Percentiles rank a stretch among this genome's conserved stretches.
phyloP scores from a whole-genome alignment of 2,329 filamentous ascomycete species.

The Pseudocercospora fuligena region DNA sequence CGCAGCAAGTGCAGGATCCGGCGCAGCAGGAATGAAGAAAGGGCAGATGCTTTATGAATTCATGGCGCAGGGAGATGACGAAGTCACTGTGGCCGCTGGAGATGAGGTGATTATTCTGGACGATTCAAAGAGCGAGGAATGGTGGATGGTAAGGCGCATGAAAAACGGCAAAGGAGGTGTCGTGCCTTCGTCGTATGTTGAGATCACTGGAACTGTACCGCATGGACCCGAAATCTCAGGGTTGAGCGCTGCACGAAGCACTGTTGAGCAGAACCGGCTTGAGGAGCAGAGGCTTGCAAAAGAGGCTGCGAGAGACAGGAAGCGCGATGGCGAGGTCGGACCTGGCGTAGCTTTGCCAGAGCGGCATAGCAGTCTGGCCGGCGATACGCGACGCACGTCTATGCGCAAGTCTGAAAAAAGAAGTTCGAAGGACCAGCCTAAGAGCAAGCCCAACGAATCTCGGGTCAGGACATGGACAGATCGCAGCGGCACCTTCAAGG shows the following conservation, averaged over 20 bases:
- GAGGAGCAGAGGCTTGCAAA: conserved; percentile 86
- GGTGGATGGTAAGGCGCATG: conserved; percentile 92
- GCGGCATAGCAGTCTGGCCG: conserved; percentile 77
- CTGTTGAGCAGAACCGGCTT: conserved; percentile 74
- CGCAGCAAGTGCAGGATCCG: conserved; percentile 72
- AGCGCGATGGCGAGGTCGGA: conserved; percentile 65
- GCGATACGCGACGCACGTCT: conserved; percentile 30
- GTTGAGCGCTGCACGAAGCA: conserved; percentile 65
- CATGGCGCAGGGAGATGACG: conserved; percentile 93
- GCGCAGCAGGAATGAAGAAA: conserved; percentile 68
- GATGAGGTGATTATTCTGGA: conserved; percentile 92
- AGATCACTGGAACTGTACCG: conserved; percentile 73
- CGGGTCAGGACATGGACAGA: conserved; percentile 95
- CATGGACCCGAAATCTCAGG: conserved; percentile 57
- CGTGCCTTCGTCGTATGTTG: conserved; percentile 94
- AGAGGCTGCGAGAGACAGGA: conserved; percentile 71
- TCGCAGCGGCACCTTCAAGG: conserved; percentile 91
- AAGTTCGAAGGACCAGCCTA: conserved; percentile 49
- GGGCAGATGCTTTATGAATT: conserved; percentile 93
- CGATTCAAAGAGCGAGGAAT: conserved; percentile 91
- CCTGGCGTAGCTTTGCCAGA: conserved; percentile 60
- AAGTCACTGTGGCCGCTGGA: conserved; percentile 86
- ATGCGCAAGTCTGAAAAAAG: conserved; percentile 53
- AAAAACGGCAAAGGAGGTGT: conserved; percentile 96
- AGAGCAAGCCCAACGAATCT: conserved; percentile 78